Base-by-base conservation (phyloP, 345 rosid species). In the Bretschneidera sinensis region DNA sequence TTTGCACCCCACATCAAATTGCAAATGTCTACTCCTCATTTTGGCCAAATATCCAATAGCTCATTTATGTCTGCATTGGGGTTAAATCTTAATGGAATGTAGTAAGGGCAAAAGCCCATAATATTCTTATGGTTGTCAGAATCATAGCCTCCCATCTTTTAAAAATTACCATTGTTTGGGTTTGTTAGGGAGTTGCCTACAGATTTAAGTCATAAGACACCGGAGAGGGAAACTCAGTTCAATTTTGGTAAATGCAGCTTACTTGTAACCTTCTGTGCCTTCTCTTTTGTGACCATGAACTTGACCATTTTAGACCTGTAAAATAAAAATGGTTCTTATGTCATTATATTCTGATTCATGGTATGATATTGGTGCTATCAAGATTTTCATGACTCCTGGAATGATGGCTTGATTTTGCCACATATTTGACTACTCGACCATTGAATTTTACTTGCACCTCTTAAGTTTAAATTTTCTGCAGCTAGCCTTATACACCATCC, bases 401-500 rank as follows among this genome's bases (percentile, higher is more conserved):
- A 2, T 11, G 11, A 1, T 9, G 35, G 35, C 9, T 31, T 31
- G 35, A 4, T 31, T 31, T 9, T 31, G 4, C 9, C 4, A 4
- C 9, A 4, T 4, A 31, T 31, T 31, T 31, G 4, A 9, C 35
- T 31, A 9, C 9, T 31, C 35, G 35, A 31, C 6, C 4, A 31
- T 39, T 39, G 45, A 1, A 39, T 1, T 9, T 39, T 39, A 13
- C 45, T 39, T 9, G 10, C 45, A 7, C 10, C 15, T 39, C n/a
- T 5, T 47, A 2, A 22, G 2, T 54, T 63, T 70, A 54, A 35
- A 52, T 18, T 24, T 69, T 28, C 49, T 71, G 79, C 81, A 94
- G 99, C 82, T 94, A 60, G 99, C 99, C 11, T 57, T 94, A 57
- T 94, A 94, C 83, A 94, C 99, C 21, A 94, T 94, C 48, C 82